Conservation (phyloP, 495 filamentous ascomycete genomes). For the Pyronema domesticum region DNA sequence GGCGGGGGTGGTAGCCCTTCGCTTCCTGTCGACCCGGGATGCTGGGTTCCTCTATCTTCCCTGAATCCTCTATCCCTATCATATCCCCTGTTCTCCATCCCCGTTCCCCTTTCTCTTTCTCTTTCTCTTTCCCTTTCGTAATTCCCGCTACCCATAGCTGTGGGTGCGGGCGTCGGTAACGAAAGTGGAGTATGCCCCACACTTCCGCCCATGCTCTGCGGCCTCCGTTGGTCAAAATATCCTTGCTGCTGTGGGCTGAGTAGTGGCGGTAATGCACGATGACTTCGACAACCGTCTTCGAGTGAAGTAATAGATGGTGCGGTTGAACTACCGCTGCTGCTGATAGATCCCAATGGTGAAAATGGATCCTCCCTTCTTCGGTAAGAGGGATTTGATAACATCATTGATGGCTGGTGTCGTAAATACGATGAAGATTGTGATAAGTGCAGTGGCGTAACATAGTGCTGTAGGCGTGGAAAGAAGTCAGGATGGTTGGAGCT, state of each 20-base stretch:
- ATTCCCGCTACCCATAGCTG: too few species aligned
- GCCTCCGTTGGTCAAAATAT: conserved; percentile 21
- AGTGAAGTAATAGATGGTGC: conserved; percentile 16
- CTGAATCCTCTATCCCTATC: too few species aligned
- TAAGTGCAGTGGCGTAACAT: conserved; percentile 21
- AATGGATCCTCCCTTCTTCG: conserved; percentile 5
- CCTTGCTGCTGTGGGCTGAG: conserved; percentile 9
- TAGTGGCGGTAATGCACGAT: conserved; percentile 18
- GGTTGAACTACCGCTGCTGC: conserved; percentile 17
- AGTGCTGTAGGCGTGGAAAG: conserved; percentile 22
- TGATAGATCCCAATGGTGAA: conserved; percentile 8
- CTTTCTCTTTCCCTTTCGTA: too few species aligned
- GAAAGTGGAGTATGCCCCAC: too few species aligned
- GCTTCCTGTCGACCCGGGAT: too few species aligned
- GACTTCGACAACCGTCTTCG: conserved; percentile 16
- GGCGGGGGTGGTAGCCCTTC: too few species aligned
- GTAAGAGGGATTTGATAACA: conserved; percentile 11
- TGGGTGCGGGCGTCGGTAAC: too few species aligned
- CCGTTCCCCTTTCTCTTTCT: too few species aligned
- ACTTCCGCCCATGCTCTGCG: too few species aligned
- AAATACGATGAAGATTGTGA: conserved; percentile 24
- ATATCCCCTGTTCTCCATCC: too few species aligned
- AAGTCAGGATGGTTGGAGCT: neutral
- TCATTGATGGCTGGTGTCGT: conserved; percentile 18
- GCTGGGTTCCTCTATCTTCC: too few species aligned